Evolutionary conservation across 2,329 filamentous ascomycete species (phyloP), one percentile per base, ranked within the genome.

Genomic region (Aplosporella prunicola): DNA sequence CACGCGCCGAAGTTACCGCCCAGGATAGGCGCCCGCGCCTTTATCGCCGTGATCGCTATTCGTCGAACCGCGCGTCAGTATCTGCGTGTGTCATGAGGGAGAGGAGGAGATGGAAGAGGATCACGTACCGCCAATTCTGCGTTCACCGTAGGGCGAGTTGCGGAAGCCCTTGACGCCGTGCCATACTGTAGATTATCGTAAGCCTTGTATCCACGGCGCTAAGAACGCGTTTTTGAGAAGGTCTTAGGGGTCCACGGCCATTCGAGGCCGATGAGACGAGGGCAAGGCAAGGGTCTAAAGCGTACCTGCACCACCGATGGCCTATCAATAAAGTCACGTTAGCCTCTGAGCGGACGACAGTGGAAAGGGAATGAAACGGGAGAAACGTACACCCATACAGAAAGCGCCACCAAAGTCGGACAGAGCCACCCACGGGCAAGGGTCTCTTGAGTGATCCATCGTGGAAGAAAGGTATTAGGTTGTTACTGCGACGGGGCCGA

Each of bases 331-430:
- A 31, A n/a, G 8, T 22, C 13, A 23, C 14, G 34, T 36, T 36
- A 36, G 37, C 30, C 20, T 27, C 22, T 17, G 8, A 17, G 37
- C 13, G n/a, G 9, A 5, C 18, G 20, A 20, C 23, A 20, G 32
- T 18, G 33, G 30, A 26, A 13, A 27, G n/a, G 20, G 9, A 11
- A 15, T 17, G 23, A 34, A 26, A 22, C 11, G 25, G 27, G 13
- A 10, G 30, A 45, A 17, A 70, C 83, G 48, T 82, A 91, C 86
- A 52, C 89, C 89, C 89, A 95, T 96, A 58, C 76, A 80, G 56
- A 96, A 95, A 41, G 89, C 91, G 66, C 91, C 91, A 46, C 91
- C 91, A 60, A 96, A 96, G 68, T 98, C 91, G 66, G 88, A 94
- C 50, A 96, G 74, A 48, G 91, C 83, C 56, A 96, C 88, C 80